These are phyloP conservation scores for Strobilomyces dryophilus DNA, from an alignment of 768 basidiomycete species.

Conservation along the genomic window DNA sequence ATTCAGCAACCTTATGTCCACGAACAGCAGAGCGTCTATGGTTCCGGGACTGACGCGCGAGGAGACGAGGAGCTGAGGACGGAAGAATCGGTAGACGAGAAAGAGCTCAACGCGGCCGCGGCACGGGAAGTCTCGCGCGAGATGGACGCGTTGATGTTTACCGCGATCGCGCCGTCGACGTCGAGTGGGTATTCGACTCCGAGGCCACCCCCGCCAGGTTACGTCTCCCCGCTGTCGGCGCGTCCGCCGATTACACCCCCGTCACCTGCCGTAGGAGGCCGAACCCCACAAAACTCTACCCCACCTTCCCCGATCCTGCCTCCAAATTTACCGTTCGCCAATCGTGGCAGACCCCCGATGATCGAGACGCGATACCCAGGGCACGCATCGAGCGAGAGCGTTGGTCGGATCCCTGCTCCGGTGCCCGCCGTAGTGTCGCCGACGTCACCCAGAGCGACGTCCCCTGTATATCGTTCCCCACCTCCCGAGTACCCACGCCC, in stretches of 20 bases:
- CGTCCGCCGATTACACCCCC: neutral
- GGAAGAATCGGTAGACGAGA: constrained; percentile 41
- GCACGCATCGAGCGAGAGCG: constrained; percentile 2
- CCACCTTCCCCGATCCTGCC: constrained; percentile 30
- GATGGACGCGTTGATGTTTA: constrained; percentile 51
- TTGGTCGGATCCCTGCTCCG: constrained; percentile 8
- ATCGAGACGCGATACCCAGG: constrained; percentile 6
- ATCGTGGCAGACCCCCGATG: constrained; percentile 20
- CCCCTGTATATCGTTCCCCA: constrained; percentile 25
- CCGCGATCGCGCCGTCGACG: constrained; percentile 20
- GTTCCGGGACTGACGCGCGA: neutral
- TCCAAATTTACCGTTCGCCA: constrained; percentile 39
- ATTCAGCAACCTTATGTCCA: neutral
- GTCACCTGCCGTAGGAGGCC: neutral
- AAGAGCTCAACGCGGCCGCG: constrained; percentile 58
- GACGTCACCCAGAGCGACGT: neutral
- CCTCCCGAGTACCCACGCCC: constrained; percentile 44
- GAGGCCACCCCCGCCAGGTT: constrained; percentile 8
- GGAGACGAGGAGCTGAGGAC: constrained; percentile 29
- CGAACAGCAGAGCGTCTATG: constrained; percentile 3
- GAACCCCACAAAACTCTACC: constrained; percentile 15
- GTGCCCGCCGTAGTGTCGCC: neutral
- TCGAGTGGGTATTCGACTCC: constrained; percentile 17
- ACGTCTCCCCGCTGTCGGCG: neutral
- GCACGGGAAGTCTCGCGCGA: constrained; percentile 66